Base-by-base conservation (phyloP, 331 rosid species). In the Cydonia oblonga region DNA sequence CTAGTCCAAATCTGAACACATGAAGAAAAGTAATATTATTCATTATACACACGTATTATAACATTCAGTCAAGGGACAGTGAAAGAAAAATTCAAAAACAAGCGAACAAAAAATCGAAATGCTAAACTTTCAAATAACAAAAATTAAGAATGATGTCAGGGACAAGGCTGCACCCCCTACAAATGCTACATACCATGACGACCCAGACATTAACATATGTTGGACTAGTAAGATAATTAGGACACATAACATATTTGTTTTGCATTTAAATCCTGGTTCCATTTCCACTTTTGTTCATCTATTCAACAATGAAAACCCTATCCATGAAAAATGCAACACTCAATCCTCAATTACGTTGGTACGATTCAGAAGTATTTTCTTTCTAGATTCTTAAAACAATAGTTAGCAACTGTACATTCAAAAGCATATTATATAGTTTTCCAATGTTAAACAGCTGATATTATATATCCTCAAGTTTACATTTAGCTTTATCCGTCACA, bases 1-100 rank as follows among this genome's bases (percentile, higher is more conserved):
- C 99, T 95, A 40, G 99, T 95, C 99, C 99, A 95, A 75, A 95
- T 95, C 99, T 95, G 82, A 52, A 67, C 69, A 74, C 70, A 76
- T 7, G 28, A 26, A 70, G 58, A 44, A 40, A 40, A 16, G 33
- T 24, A 44, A 14, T 16, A 71, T 35, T 23, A 30, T 32, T 69
- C 35, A 7, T 49, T 49, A 2, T 18, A 18, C 13, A 0, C 49
- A 53, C 4, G 23, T 12, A 66, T 13, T 53, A 16, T 28, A 38
- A 20, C 44, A 22, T 22, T 54, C 74, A 69, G 23, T 35, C 20
- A 65, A 30, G 22, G 14, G 33, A 22, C 19, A 2, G 18, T 25
- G 28, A 23, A 32, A 29, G 22, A 64, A 42, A 64, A 10, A 24
- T 32, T 64, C 0, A 9, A n/a, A 64, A 64, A 33, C 49, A 64